These are phyloP conservation scores for Peribolospora baueri DNA, from an alignment of 768 basidiomycete genomes.

Conservation along the genomic window DNA sequence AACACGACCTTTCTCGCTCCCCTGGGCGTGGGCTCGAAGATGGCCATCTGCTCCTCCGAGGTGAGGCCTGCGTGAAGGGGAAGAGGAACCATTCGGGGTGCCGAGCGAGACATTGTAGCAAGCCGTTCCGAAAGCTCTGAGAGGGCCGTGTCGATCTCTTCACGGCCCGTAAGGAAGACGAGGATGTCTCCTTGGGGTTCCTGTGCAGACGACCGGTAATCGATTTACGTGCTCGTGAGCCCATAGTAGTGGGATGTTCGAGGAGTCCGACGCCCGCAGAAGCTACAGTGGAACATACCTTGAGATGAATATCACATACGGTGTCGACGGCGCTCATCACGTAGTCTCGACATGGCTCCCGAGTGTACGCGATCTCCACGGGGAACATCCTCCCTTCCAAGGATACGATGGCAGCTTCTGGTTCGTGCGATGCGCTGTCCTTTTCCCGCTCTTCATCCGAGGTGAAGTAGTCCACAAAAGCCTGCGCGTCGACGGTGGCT, in stretches of 20 bases:
- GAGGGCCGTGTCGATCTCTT: slow-evolving; percentile 50
- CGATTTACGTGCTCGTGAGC: background rate
- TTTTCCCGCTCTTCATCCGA: slow-evolving; percentile 21
- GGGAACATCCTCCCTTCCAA: slow-evolving; percentile 87
- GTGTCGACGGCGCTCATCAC: slow-evolving; percentile 56
- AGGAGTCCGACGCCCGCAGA: background rate
- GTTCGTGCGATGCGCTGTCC: slow-evolving; percentile 17
- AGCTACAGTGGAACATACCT: slow-evolving; percentile 27
- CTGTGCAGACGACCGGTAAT: slow-evolving; percentile 21
- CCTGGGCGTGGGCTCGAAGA: slow-evolving; percentile 52
- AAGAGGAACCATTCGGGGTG: slow-evolving; percentile 36
- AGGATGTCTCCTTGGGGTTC: slow-evolving; percentile 69
- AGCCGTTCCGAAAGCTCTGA: slow-evolving; percentile 12
- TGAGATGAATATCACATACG: slow-evolving; percentile 48
- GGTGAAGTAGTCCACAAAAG: slow-evolving; percentile 74
- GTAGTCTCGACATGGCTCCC: slow-evolving; percentile 55
- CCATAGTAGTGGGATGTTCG: background rate
- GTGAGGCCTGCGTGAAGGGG: slow-evolving; percentile 75
- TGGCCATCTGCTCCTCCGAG: slow-evolving; percentile 60
- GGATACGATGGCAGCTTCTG: slow-evolving; percentile 61
- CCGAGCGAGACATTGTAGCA: slow-evolving; percentile 28
- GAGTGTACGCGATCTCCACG: slow-evolving; percentile 71
- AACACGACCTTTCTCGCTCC: slow-evolving; percentile 72
- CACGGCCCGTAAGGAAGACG: slow-evolving; percentile 79
- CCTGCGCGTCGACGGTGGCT: slow-evolving; percentile 78